phyloP scores from a whole-genome alignment of 169 alveolate genomes.

The Plasmodium relictum region DNA sequence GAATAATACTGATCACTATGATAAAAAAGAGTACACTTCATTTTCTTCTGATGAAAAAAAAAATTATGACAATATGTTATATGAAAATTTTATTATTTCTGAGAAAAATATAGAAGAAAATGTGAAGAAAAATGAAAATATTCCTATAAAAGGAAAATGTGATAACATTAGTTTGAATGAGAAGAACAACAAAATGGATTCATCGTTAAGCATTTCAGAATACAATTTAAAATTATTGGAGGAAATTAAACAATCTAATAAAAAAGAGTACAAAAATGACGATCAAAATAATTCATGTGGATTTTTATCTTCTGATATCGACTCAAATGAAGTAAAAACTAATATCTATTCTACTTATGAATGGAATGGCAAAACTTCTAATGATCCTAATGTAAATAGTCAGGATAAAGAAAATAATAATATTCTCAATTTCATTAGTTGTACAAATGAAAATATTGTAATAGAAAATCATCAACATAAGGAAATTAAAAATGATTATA shows the following conservation, averaged over 20 bases:
- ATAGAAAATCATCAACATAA: not conserved
- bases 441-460: not conserved
- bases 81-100: not conserved
- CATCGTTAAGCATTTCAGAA: constrained; percentile 13
- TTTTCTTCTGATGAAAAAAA: not conserved
- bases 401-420: no score
- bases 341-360: not conserved
- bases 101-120: not conserved
- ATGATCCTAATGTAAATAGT: not conserved
- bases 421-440: no score
- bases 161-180: not conserved
- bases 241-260: constrained; percentile 10
- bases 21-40: not conserved
- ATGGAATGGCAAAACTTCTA: not conserved
- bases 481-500: not conserved
- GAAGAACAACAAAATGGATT: not conserved
- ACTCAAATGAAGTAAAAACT: not conserved
- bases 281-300: not conserved
- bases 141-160: not conserved
- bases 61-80: not conserved
- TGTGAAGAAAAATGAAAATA: not conserved
- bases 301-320: not conserved
- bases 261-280: not conserved
- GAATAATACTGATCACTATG: not conserved
- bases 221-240: constrained; percentile 41